Percentiles rank a stretch among this genome's conserved stretches.
Evolutionary conservation across 306 rosid genomes (phyloP).

Genomic region (Lathyrus sativus): DNA sequence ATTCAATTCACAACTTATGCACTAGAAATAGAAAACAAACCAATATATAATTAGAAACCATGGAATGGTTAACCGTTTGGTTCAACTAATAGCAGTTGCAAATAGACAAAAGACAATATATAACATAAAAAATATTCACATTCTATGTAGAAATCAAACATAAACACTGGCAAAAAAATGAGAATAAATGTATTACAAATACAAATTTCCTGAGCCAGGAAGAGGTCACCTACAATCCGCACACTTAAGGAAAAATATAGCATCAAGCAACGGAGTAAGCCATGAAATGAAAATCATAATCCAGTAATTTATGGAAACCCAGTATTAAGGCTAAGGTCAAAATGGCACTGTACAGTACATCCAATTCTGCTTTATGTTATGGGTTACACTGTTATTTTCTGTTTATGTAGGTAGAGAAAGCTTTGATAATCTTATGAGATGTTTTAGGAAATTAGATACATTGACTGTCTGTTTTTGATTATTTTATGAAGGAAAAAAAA

Average conservation of each 20-base stretch:
- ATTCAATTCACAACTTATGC: slow-evolving; percentile 7
- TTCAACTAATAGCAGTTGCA: slow-evolving; percentile 19
- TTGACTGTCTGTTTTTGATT: not conserved
- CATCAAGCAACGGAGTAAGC: not conserved
- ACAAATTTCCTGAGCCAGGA: not conserved
- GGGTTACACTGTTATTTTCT: not conserved
- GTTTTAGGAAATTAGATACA: slow-evolving; percentile 16
- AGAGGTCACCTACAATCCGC: slow-evolving; percentile 11
- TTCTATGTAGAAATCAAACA: not conserved
- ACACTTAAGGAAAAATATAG: not conserved
- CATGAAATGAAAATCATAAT: not conserved
- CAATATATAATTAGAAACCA: slow-evolving; percentile 24
- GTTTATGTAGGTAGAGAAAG: not conserved
- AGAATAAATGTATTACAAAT: not conserved
- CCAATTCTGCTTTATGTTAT: slow-evolving; percentile 1
- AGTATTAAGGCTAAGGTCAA: slow-evolving; percentile 5
- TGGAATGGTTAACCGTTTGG: not conserved
- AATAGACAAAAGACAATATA: not conserved
- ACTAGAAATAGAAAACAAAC: slow-evolving; percentile 14
- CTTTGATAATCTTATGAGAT: slow-evolving; percentile 2
- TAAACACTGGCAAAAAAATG: not conserved
- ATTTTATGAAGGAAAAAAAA: not conserved
- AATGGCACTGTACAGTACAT: not conserved
- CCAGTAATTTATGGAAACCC: not conserved
- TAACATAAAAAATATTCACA: not conserved